Conservation (phyloP, 192 early-diverging fungal species). For the Coemansia sp. region DNA sequence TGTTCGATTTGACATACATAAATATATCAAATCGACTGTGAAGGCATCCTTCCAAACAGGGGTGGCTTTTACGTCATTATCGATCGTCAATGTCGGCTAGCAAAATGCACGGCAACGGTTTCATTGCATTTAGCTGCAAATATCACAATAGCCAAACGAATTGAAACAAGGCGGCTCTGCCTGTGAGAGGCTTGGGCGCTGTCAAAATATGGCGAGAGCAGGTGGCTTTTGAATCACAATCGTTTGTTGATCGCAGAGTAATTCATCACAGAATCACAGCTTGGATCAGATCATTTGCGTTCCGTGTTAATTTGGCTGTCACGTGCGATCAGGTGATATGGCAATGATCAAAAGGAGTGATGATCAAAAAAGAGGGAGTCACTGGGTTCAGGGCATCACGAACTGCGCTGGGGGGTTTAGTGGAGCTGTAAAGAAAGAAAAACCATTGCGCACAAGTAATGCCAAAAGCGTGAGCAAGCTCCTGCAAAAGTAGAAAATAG, state of each 20-base stretch:
- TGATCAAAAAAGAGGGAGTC: not conserved
- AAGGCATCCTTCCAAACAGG: not conserved
- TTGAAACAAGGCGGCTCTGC: not conserved
- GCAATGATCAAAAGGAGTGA: not conserved
- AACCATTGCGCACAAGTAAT: too few species aligned
- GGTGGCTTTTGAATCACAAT: not conserved
- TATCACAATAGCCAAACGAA: not conserved
- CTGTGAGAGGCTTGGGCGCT: not conserved
- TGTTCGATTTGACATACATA: not conserved
- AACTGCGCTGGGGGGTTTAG: too few species aligned
- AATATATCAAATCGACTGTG: not conserved
- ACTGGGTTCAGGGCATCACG: not conserved
- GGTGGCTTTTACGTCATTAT: not conserved
- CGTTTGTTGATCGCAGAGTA: not conserved
- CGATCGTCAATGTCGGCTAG: not conserved
- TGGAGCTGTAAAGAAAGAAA: too few species aligned
- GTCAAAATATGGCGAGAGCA: not conserved
- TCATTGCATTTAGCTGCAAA: too few species aligned
- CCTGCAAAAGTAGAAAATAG: too few species aligned
- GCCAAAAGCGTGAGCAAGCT: too few species aligned
- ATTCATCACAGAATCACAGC: too few species aligned
- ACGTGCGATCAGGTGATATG: not conserved
- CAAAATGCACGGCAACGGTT: not conserved
- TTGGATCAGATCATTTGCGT: conserved; percentile 10
- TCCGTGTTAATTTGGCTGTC: not conserved